Percentiles rank a stretch among this genome's conserved stretches.
Conservation (phyloP, 169 alveolate species). For the Plasmodium vivax region DNA sequence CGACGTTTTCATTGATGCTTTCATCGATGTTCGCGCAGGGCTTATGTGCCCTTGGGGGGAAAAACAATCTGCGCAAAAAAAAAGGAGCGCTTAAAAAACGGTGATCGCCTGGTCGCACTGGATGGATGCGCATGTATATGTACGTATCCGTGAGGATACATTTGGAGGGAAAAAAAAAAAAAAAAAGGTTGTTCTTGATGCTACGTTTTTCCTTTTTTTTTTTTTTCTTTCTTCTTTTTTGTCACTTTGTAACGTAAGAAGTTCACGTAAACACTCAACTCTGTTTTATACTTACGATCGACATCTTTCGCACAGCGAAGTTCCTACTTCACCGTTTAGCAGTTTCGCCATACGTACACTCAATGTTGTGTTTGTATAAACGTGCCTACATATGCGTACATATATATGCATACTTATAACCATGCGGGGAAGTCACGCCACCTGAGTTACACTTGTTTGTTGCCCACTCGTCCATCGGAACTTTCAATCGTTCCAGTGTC, state of each 20-base stretch:
- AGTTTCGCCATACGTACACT: not conserved
- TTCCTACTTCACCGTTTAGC: not conserved
- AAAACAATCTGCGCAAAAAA: not conserved
- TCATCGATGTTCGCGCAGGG: not conserved
- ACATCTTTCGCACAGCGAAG: not conserved
- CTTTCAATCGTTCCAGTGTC: not conserved
- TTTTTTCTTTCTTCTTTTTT: not conserved
- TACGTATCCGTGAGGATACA: not conserved
- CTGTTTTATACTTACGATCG: not conserved
- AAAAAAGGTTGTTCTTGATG: not conserved
- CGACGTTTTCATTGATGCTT: not conserved
- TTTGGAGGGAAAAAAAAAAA: not conserved
- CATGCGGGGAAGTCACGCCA: not conserved
- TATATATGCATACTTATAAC: not conserved
- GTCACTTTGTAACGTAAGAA: not conserved
- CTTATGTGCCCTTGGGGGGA: not conserved
- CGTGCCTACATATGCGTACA: not conserved
- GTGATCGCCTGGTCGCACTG: not conserved
- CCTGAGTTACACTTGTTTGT: not conserved
- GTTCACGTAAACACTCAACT: not conserved
- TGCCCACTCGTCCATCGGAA: not conserved
- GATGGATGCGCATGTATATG: not conserved
- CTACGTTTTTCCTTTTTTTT: not conserved
- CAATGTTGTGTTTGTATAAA: not conserved
- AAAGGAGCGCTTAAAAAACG: not conserved